Percentiles rank a stretch among this genome's conserved stretches.
phyloP scores from a whole-genome alignment of 2,329 filamentous ascomycete species.

The Lasiodiplodia citricola region DNA sequence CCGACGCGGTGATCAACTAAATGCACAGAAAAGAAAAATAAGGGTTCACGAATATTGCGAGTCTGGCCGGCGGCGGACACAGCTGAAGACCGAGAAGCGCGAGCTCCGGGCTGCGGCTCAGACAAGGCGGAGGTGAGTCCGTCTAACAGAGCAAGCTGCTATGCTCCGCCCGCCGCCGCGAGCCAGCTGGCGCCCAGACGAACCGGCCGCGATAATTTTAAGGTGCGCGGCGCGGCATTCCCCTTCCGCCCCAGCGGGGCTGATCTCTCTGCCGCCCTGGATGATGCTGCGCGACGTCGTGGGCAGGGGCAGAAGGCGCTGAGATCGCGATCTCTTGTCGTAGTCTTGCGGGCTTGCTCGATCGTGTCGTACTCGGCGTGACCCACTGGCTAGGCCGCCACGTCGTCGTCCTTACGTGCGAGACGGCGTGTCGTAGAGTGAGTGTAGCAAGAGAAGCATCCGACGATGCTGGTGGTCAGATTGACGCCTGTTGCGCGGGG shows the following conservation, averaged over 20 bases:
- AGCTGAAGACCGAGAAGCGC: background rate
- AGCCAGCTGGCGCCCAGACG: background rate
- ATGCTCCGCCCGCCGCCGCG: background rate
- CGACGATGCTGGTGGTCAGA: background rate
- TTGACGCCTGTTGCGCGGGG: background rate
- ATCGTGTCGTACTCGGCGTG: background rate
- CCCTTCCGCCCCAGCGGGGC: background rate
- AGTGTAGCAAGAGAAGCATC: slow-evolving; percentile 15
- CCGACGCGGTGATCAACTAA: slow-evolving; percentile 6
- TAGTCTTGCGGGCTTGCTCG: background rate
- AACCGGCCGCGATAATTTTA: background rate
- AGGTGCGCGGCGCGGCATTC: background rate
- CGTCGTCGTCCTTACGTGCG: slow-evolving; percentile 12
- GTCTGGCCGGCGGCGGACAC: background rate
- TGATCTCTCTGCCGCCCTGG: background rate
- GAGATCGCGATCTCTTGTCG: slow-evolving; percentile 12
- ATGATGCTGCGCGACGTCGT: slow-evolving; percentile 1
- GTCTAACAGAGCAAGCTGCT: background rate
- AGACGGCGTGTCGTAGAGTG: background rate
- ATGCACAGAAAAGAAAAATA: background rate
- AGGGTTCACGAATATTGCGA: background rate
- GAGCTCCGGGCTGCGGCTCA: background rate
- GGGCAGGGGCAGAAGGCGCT: background rate
- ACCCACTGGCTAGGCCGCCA: slow-evolving; percentile 10
- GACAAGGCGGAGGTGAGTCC: background rate